These are phyloP conservation scores for Saccharomyces hybrid DNA, from an alignment of 1,139 yeast species.

Conservation along the genomic window DNA sequence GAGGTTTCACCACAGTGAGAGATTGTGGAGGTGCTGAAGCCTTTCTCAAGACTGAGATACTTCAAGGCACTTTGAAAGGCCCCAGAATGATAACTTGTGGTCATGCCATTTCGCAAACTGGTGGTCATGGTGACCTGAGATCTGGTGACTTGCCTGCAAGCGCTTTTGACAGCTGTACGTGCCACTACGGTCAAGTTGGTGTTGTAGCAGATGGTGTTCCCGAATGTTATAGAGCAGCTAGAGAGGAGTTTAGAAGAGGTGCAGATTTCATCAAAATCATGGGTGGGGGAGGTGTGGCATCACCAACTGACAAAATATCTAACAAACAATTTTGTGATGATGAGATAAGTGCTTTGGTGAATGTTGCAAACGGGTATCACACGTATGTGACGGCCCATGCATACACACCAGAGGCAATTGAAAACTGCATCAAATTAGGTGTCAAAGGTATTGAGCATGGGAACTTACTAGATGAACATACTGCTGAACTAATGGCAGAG, in stretches of 20 bases:
- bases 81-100: slow-evolving; percentile 10
- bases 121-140: slow-evolving; percentile 11
- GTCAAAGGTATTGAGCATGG: slow-evolving; percentile 11
- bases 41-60: neutral
- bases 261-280: slow-evolving; percentile 10
- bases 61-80: neutral
- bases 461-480: slow-evolving; percentile 9
- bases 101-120: slow-evolving; percentile 11
- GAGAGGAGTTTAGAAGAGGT: slow-evolving; percentile 11
- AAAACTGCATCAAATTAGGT: slow-evolving; percentile 8
- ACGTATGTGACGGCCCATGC: slow-evolving; percentile 11
- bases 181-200: slow-evolving; percentile 7
- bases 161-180: slow-evolving; percentile 8
- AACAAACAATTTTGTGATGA: slow-evolving; percentile 10
- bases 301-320: slow-evolving; percentile 10
- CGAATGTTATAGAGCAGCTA: slow-evolving; percentile 9
- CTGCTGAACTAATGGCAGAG: slow-evolving; percentile 9
- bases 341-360: slow-evolving; percentile 9
- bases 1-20: slow-evolving; percentile 5
- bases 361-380: neutral
- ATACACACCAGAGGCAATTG: slow-evolving; percentile 9
- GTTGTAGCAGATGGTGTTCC: slow-evolving; percentile 10
- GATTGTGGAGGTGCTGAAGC: slow-evolving; percentile 3
- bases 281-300: slow-evolving; percentile 12
- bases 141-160: slow-evolving; percentile 6